phyloP scores from a whole-genome alignment of 495 filamentous ascomycete species.

The Podospora conica region DNA sequence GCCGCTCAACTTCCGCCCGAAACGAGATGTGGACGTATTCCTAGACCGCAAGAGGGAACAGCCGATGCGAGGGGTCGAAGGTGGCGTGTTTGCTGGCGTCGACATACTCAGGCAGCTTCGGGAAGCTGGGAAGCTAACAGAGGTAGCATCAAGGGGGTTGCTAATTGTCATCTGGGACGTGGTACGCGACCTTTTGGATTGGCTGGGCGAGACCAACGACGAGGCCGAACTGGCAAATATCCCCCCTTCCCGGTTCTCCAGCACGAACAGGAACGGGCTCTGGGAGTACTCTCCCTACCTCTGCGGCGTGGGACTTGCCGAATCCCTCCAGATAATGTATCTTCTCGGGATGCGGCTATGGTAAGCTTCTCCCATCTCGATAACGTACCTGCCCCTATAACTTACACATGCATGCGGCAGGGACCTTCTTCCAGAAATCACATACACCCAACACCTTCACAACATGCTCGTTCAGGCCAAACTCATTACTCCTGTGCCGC shows the following conservation, averaged over 20 bases:
- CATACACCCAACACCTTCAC: slow-evolving; percentile 31
- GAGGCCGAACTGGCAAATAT: slow-evolving; percentile 28
- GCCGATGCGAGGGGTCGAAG: slow-evolving; percentile 12
- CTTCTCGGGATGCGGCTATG: slow-evolving; percentile 26
- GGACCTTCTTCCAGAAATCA: slow-evolving; percentile 9
- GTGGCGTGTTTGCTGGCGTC: too few relatives aligned
- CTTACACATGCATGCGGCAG: too few relatives aligned
- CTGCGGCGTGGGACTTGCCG: slow-evolving; percentile 40
- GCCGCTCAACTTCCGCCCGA: slow-evolving; percentile 27
- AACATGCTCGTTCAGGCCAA: slow-evolving; percentile 41
- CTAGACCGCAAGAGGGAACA: slow-evolving; percentile 30
- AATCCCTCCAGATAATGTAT: slow-evolving; percentile 35
- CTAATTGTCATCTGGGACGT: too few relatives aligned
- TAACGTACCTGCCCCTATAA: too few relatives aligned
- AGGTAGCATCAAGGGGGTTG: slow-evolving; percentile 16
- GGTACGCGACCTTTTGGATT: slow-evolving; percentile 32
- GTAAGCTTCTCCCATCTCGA: too few relatives aligned
- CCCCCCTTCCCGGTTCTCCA: slow-evolving; percentile 40
- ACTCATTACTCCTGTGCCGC: too few relatives aligned
- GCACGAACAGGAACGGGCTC: slow-evolving; percentile 39
- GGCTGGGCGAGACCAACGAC: slow-evolving; percentile 41
- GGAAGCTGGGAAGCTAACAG: background rate
- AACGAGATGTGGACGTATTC: slow-evolving; percentile 42
- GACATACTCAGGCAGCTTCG: background rate
- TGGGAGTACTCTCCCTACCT: slow-evolving; percentile 49